Base-by-base conservation (phyloP, 495 filamentous ascomycete species). In the Podospora tetraspora region DNA sequence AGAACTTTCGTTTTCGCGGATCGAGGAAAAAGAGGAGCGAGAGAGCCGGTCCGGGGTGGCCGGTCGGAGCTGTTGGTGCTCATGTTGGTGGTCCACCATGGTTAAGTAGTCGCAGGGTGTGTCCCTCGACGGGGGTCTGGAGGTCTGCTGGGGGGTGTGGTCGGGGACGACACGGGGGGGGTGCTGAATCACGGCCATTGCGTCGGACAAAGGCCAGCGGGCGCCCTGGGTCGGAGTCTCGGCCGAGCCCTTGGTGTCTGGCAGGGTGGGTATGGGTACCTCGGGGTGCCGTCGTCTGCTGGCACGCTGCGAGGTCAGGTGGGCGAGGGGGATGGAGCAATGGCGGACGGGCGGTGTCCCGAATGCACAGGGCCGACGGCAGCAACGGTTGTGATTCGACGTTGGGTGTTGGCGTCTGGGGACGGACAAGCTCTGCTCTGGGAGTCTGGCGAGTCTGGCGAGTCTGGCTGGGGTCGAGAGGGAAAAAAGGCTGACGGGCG, bases 1-100 rank as follows among this genome's bases (percentile, higher is more conserved):
- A 68, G 77, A 75, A 61, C 76, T 76, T 68, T 83, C 79, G 70
- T 77, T 79, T 73, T 87, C 85, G 59, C 84, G 80, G 73, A 86
- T 81, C 56, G 84, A 86, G n/a, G 84, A 86, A 74, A 87, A 87
- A 64, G 83, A 85, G 22, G 82, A 82, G 58, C 85, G 81, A 64
- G 79, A 76, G 61, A 75, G 76, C 67, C 77, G 77, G 75, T 82
- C 81, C 63, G 79, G 76, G 57, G 72, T 72, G 37, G 64, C 30
- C 25, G 68, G 66, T 30, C 73, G 67, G 57, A 22, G 65, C 34
- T 74, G 72, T 61, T 64, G 63, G 57, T 27, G 24, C 52, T 30
- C 52, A 25, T 65, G 52, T n/a, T 56, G 24, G 63, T 24, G 63
- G 52, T 65, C 63, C 63, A 65, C 64, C 73, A 76, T 76, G 74